Evolutionary conservation across 257 asterid species (phyloP).

Genomic region (Nemophila menziesii): DNA sequence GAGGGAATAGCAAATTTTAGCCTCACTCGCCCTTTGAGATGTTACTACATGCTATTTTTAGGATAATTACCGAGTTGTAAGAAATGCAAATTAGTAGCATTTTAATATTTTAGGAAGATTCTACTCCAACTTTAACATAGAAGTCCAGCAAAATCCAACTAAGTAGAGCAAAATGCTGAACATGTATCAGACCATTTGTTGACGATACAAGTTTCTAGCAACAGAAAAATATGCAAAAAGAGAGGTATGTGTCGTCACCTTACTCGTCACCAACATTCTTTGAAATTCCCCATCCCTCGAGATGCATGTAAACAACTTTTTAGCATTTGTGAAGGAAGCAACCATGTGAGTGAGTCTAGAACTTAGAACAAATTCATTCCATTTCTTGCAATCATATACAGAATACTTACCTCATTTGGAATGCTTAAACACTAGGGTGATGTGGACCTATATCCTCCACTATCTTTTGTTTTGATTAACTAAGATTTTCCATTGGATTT

Average conservation of each 20-base stretch:
- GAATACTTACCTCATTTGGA: constrained; percentile 30
- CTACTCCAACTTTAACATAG: too few species aligned
- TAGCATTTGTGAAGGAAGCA: constrained; percentile 7
- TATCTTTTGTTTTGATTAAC: constrained; percentile 5
- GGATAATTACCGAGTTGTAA: too few species aligned
- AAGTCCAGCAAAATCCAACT: background rate
- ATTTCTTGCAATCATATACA: constrained; percentile 12
- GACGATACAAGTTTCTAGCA: background rate
- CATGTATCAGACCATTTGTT: background rate
- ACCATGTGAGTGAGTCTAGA: constrained; percentile 36
- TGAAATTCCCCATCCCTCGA: constrained; percentile 32
- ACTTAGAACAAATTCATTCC: constrained; percentile 17
- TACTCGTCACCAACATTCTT: constrained; percentile 20
- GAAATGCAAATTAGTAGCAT: too few species aligned
- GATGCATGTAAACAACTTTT: constrained; percentile 27
- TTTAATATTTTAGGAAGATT: too few species aligned
- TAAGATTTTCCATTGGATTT: constrained; percentile 6
- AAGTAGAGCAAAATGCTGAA: background rate
- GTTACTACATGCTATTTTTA: too few species aligned
- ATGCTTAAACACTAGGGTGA: constrained; percentile 13
- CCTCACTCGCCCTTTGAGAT: too few species aligned
- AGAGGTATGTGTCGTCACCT: constrained; percentile 23
- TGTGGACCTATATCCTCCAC: constrained; percentile 38
- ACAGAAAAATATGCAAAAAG: background rate
- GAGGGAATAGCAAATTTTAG: too few species aligned